These are phyloP conservation scores for Acanthamoeba polyphaga DNA, from an alignment of 208 protist species.

Conservation along the genomic window DNA sequence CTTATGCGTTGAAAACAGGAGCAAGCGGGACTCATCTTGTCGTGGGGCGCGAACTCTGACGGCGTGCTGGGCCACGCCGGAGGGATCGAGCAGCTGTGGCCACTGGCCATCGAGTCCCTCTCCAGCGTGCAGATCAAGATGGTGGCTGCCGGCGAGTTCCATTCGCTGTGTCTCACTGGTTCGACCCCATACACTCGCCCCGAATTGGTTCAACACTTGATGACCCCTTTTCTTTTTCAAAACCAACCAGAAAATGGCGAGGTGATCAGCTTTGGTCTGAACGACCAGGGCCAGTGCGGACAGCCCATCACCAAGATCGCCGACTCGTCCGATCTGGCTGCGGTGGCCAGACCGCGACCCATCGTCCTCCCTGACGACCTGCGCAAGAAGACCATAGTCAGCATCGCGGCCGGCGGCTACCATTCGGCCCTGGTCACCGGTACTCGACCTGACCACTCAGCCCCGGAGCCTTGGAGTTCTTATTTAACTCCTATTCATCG, in stretches of 20 bases:
- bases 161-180: slow-evolving; percentile 2
- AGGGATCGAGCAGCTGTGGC: slow-evolving; percentile 22
- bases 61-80: neutral
- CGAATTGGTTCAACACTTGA: neutral
- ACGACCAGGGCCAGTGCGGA: slow-evolving; percentile 48
- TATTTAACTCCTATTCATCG: too few species aligned
- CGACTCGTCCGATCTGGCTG: neutral
- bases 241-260: neutral
- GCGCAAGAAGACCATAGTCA: neutral
- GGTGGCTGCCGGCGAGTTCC: slow-evolving; percentile 34
- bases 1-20: neutral
- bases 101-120: slow-evolving; percentile 3
- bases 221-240: too few species aligned
- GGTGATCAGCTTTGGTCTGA: slow-evolving; percentile 30
- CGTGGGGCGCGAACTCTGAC: slow-evolving; percentile 24
- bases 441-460: neutral
- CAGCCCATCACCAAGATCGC: neutral
- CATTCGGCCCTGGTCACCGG: slow-evolving; percentile 22
- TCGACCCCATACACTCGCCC: neutral
- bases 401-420: slow-evolving; percentile 4
- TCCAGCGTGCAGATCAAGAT: neutral
- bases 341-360: neutral
- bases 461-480: neutral
- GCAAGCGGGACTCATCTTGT: neutral
- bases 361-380: neutral